phyloP scores from a whole-genome alignment of 495 filamentous ascomycete species.

The Lasiosphaeriaceae sp. region DNA sequence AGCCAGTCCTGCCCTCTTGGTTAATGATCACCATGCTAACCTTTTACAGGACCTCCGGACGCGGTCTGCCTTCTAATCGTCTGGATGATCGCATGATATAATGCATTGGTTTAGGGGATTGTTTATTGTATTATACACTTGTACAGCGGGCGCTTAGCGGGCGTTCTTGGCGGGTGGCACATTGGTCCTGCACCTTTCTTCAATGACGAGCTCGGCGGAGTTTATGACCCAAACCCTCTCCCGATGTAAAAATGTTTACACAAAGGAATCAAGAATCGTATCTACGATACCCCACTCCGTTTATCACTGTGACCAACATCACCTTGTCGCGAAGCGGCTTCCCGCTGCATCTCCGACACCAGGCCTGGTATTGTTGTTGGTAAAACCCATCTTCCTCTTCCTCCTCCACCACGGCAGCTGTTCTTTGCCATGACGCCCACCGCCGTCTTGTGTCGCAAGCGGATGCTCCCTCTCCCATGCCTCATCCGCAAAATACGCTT shows the following conservation, averaged over 20 bases:
- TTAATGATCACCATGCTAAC: constrained; percentile 16
- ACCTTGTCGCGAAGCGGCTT: too few species aligned
- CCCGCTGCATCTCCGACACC: too few species aligned
- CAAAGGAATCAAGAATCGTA: too few species aligned
- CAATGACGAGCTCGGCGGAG: too few species aligned
- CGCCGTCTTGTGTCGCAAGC: constrained; percentile 27
- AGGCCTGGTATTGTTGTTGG: too few species aligned
- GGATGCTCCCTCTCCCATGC: constrained; percentile 69
- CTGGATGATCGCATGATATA: neutral
- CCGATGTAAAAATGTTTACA: too few species aligned
- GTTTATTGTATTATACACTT: neutral
- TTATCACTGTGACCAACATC: too few species aligned
- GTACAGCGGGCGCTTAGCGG: neutral
- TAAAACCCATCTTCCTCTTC: too few species aligned
- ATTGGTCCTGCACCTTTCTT: too few species aligned
- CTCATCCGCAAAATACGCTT: constrained; percentile 62
- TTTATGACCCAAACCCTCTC: too few species aligned
- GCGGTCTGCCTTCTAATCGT: constrained; percentile 68
- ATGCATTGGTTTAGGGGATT: neutral
- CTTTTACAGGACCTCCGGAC: constrained; percentile 73
- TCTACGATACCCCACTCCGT: too few species aligned
- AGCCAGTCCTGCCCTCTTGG: constrained; percentile 26
- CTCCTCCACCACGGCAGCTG: neutral
- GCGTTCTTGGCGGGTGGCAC: neutral
- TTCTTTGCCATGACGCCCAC: constrained; percentile 28